A percentile compares a stretch with the other conserved stretches of the same genome.
Evolutionary conservation across 176 grass and related monocot species (phyloP).

Genomic region (Oryza longistaminata): DNA sequence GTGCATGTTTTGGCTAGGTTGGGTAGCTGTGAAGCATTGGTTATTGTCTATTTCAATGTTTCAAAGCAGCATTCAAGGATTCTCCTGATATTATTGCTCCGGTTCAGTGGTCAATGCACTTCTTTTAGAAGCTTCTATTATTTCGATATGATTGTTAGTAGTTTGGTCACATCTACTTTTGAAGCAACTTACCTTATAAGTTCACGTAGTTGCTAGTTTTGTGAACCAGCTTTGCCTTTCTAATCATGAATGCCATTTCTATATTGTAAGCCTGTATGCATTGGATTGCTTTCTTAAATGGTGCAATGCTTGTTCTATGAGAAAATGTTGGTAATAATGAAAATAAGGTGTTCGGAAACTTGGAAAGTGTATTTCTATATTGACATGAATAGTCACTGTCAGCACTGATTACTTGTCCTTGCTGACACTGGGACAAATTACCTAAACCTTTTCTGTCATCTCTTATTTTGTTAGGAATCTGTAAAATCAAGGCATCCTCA

Average conservation of each 20-base stretch:
- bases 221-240: neutral
- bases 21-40: neutral
- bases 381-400: conserved; percentile 8
- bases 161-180: neutral
- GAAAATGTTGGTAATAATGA: neutral
- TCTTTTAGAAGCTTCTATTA: neutral
- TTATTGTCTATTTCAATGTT: neutral
- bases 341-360: neutral
- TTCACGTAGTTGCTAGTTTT: neutral
- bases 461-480: conserved; percentile 67
- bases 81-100: neutral
- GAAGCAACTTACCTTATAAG: neutral
- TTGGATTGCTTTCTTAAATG: conserved; percentile 33
- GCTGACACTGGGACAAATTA: conserved; percentile 20
- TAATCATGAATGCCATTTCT: neutral
- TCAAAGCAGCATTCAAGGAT: neutral
- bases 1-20: neutral
- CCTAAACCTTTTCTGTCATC: conserved; percentile 10
- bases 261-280: neutral
- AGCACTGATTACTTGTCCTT: neutral
- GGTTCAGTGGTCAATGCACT: neutral
- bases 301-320: neutral
- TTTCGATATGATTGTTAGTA: neutral
- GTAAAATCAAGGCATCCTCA: conserved; percentile 94
- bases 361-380: conserved; percentile 1